Conservation (phyloP, 768 basidiomycete genomes). For the Russula lepida region DNA sequence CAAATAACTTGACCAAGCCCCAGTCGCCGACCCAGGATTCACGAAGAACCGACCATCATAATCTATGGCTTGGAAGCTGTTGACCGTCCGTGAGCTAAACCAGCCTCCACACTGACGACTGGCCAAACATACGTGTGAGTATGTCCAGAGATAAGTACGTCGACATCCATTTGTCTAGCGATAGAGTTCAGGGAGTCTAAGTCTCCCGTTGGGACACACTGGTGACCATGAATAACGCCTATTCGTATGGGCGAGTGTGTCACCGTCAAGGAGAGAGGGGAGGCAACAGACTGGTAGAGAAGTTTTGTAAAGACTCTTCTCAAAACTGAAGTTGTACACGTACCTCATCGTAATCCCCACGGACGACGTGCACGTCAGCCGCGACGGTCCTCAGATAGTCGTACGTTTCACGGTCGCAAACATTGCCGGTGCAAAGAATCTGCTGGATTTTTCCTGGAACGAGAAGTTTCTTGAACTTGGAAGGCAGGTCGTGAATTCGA, state of each 20-base stretch:
- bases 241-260: constrained; percentile 81
- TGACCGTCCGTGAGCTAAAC: not conserved
- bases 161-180: constrained; percentile 95
- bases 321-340: constrained; percentile 34
- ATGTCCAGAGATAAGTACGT: constrained; percentile 88
- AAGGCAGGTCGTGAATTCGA: constrained; percentile 79
- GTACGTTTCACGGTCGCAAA: constrained; percentile 95
- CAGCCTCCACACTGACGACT: not conserved
- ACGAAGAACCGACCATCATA: constrained; percentile 89
- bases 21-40: constrained; percentile 91
- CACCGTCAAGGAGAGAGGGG: constrained; percentile 75
- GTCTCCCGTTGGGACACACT: constrained; percentile 87
- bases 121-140: constrained; percentile 71
- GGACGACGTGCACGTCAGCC: constrained; percentile 83
- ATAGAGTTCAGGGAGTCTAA: constrained; percentile 81
- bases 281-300: constrained; percentile 45
- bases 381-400: constrained; percentile 94
- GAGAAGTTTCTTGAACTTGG: constrained; percentile 95
- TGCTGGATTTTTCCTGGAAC: constrained; percentile 91
- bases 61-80: constrained; percentile 89
- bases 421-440: constrained; percentile 94
- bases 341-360: constrained; percentile 96
- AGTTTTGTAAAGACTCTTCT: not conserved
- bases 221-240: constrained; percentile 91
- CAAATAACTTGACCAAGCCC: constrained; percentile 80